A percentile compares a stretch with the other conserved stretches of the same genome.
Conservation (phyloP, 2,329 filamentous ascomycete species). For the Trichoderma koningiopsis region DNA sequence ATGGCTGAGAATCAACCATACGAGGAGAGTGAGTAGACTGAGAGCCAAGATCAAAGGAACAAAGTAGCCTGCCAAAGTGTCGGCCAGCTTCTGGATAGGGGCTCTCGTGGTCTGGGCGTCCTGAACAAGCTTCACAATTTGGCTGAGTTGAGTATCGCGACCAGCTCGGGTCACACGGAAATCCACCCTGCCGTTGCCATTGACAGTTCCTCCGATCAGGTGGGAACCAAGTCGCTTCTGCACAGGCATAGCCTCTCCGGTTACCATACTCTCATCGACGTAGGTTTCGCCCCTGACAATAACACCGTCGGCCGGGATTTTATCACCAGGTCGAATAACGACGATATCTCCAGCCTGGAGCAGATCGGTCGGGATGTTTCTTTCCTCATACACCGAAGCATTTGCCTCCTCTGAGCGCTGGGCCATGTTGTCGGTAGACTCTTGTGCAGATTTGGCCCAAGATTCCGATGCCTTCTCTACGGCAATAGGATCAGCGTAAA, state of each 20-base stretch:
- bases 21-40: slow-evolving; percentile 80
- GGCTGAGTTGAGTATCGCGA: slow-evolving; percentile 92
- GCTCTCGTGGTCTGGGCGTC: slow-evolving; percentile 93
- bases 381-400: slow-evolving; percentile 74
- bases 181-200: slow-evolving; percentile 87
- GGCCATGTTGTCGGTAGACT: slow-evolving; percentile 46
- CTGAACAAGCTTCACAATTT: slow-evolving; percentile 98
- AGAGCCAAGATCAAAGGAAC: slow-evolving; percentile 86
- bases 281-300: slow-evolving; percentile 90
- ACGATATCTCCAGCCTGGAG: slow-evolving; percentile 94
- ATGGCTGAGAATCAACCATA: slow-evolving; percentile 95
- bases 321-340: slow-evolving; percentile 89
- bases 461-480: slow-evolving; percentile 85
- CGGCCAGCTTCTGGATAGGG: slow-evolving; percentile 90
- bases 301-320: slow-evolving; percentile 89
- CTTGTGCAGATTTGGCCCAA: slow-evolving; percentile 53
- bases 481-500: slow-evolving; percentile 92
- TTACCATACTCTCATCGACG: slow-evolving; percentile 98
- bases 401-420: slow-evolving; percentile 39
- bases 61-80: slow-evolving; percentile 90
- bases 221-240: slow-evolving; percentile 79
- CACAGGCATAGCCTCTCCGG: slow-evolving; percentile 93
- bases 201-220: slow-evolving; percentile 93
- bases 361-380: slow-evolving; percentile 87
- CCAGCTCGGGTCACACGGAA: slow-evolving; percentile 91